Conservation (phyloP, 2,329 filamentous ascomycete species). For the Mycocentrospora acerina region DNA sequence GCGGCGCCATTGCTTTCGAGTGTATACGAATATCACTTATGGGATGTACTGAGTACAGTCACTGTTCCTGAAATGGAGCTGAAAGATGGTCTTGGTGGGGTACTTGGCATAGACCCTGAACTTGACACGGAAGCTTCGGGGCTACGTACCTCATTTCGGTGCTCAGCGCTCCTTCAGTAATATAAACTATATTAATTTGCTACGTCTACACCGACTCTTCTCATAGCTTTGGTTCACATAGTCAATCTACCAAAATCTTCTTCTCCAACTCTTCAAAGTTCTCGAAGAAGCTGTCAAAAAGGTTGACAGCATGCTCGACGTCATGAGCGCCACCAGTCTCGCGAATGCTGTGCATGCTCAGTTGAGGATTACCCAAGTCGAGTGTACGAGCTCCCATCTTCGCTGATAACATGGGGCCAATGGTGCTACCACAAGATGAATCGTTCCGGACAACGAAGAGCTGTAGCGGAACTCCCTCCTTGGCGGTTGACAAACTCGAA, state of each 20-base stretch:
- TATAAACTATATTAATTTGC: conserved; percentile 6
- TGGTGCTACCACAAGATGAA: conserved; percentile 90
- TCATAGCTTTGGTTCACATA: conserved; percentile 29
- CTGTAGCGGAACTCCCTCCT: conserved; percentile 79
- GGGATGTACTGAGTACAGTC: background rate
- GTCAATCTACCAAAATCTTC: conserved; percentile 79
- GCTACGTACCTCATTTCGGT: too few relatives aligned
- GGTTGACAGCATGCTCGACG: conserved; percentile 78
- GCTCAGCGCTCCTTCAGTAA: conserved; percentile 8
- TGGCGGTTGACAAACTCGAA: conserved; percentile 45
- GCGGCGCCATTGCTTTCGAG: conserved; percentile 30
- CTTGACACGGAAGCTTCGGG: too few relatives aligned
- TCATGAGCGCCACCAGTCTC: conserved; percentile 89
- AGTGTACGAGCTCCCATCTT: conserved; percentile 84
- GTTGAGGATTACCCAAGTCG: conserved; percentile 89
- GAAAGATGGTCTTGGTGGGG: conserved; percentile 27
- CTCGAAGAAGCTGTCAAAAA: conserved; percentile 87
- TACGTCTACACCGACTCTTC: conserved; percentile 7
- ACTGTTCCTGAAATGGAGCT: conserved; percentile 2
- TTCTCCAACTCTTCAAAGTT: conserved; percentile 80
- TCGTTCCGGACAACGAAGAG: conserved; percentile 97
- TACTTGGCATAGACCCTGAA: conserved; percentile 27
- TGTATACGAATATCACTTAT: background rate
- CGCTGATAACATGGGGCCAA: conserved; percentile 93
- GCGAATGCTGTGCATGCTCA: conserved; percentile 95